Conservation (phyloP, 345 rosid species). For the Murraya paniculata region DNA sequence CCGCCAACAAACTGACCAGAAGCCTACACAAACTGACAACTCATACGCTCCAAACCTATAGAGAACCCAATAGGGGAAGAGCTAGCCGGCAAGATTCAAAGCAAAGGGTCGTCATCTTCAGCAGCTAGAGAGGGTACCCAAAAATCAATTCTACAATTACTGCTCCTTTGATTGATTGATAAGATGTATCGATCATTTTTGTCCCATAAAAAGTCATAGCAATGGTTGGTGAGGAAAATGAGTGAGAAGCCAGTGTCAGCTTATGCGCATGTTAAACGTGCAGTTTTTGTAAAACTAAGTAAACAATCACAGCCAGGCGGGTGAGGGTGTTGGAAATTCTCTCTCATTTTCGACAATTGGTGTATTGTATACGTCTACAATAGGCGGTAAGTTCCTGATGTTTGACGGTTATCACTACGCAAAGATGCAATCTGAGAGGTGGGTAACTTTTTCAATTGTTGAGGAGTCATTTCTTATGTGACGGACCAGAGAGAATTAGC, state of each 20-base stretch:
- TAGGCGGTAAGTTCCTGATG: background rate
- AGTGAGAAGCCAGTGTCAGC: background rate
- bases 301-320: background rate
- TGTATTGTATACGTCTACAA: background rate
- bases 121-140: background rate
- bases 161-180: constrained; percentile 8
- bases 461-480: constrained; percentile 25
- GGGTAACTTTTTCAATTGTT: constrained; percentile 23
- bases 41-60: background rate
- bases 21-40: background rate
- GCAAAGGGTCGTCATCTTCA: constrained; percentile 1
- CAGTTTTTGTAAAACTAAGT: background rate
- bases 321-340: background rate
- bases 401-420: constrained; percentile 7
- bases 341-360: background rate
- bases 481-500: background rate
- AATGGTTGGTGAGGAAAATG: constrained; percentile 14
- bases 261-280: background rate
- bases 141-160: constrained; percentile 10
- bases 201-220: background rate
- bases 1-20: background rate
- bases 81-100: background rate
- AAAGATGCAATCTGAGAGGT: constrained; percentile 13
- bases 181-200: background rate
- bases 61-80: background rate